These are phyloP conservation scores for Camellia japonica DNA, from an alignment of 148 eudicot species.

Conservation along the genomic window DNA sequence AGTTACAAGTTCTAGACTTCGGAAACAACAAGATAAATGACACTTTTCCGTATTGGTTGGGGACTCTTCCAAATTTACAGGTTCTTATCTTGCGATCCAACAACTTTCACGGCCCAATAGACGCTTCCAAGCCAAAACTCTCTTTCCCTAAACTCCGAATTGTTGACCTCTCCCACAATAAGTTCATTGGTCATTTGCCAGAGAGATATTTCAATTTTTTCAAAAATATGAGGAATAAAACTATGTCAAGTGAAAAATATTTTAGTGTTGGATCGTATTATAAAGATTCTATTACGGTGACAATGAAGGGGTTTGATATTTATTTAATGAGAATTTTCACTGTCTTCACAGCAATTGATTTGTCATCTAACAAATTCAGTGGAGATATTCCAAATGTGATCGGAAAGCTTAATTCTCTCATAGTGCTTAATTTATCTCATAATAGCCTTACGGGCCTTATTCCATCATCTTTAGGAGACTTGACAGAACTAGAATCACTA, in stretches of 20 bases:
- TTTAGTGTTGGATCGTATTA: neutral
- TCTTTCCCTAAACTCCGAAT: slow-evolving; percentile 43
- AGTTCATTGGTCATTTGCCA: slow-evolving; percentile 27
- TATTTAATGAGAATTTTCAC: neutral
- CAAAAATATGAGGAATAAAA: slow-evolving; percentile 18
- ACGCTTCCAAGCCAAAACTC: neutral
- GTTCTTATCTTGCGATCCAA: slow-evolving; percentile 40
- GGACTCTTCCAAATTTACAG: slow-evolving; percentile 21
- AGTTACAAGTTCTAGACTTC: slow-evolving; percentile 35
- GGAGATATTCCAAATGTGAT: slow-evolving; percentile 14
- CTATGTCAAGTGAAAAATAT: neutral
- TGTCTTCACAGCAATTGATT: slow-evolving; percentile 12
- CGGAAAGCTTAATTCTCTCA: slow-evolving; percentile 11
- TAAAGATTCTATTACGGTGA: slow-evolving; percentile 3
- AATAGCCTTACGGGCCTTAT: slow-evolving; percentile 17
- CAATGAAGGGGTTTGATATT: neutral
- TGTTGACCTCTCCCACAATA: slow-evolving; percentile 46
- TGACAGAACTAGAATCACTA: neutral
- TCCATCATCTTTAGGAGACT: slow-evolving; percentile 13
- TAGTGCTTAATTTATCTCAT: slow-evolving; percentile 14
- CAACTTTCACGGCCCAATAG: slow-evolving; percentile 28
- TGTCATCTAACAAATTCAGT: slow-evolving; percentile 13
- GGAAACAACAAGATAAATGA: slow-evolving; percentile 35
- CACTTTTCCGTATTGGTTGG: slow-evolving; percentile 33
- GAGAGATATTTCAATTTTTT: slow-evolving; percentile 3